These are phyloP conservation scores for Naematelia aurantialba DNA, from an alignment of 768 basidiomycete genomes.

Conservation along the genomic window DNA sequence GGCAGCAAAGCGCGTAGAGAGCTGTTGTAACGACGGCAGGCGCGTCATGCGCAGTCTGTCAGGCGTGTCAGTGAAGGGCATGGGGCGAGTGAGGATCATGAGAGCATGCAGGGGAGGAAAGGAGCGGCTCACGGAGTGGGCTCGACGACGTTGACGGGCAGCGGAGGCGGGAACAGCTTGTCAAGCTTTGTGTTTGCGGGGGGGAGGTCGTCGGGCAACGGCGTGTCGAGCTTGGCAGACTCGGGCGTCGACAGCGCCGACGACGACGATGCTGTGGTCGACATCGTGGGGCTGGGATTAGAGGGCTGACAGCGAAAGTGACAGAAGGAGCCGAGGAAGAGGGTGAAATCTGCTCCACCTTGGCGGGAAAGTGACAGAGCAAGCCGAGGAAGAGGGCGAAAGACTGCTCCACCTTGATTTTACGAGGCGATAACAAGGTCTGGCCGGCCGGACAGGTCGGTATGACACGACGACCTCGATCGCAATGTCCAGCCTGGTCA, in stretches of 20 bases:
- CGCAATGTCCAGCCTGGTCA: neutral
- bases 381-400: no score
- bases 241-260: constrained; percentile 14
- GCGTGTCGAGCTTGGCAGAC: constrained; percentile 2
- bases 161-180: constrained; percentile 14
- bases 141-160: neutral
- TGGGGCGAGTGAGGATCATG: neutral
- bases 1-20: constrained; percentile 16
- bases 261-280: constrained; percentile 5
- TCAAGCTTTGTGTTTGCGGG: constrained; percentile 4
- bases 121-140: constrained; percentile 5
- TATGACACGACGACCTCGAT: no score
- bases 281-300: neutral
- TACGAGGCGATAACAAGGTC: neutral
- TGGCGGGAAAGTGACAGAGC: no score
- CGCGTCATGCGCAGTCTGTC: constrained; percentile 34
- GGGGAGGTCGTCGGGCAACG: neutral
- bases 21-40: constrained; percentile 31
- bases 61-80: neutral
- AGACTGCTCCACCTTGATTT: no score
- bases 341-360: no score
- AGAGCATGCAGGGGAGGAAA: neutral
- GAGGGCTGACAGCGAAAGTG: no score
- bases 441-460: neutral
- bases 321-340: no score